Conservation (phyloP, 208 protist genomes). For the Phytomonas francai region DNA sequence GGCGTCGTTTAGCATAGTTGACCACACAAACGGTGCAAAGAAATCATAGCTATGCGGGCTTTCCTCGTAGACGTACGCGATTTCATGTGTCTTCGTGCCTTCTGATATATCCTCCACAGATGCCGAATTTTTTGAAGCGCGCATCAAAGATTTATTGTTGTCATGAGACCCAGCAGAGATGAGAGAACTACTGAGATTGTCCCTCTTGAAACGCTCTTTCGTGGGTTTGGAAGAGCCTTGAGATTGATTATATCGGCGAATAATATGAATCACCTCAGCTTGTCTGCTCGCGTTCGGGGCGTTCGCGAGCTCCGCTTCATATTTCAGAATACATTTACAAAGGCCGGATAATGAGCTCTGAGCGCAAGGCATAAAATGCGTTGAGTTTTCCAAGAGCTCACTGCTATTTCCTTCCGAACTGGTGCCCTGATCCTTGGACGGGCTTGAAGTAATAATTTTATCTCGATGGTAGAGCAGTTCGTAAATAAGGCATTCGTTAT, state of each 20-base stretch:
- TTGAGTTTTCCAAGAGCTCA: not conserved
- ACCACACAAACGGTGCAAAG: slow-evolving; percentile 81
- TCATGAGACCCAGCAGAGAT: not conserved
- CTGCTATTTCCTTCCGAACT: not conserved
- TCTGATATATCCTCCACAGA: not conserved
- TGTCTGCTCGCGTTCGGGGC: too few relatives aligned
- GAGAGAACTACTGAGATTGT: too few relatives aligned
- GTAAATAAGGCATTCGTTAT: slow-evolving; percentile 64
- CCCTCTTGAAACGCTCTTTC: too few relatives aligned
- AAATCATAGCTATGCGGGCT: slow-evolving; percentile 74
- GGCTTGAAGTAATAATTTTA: slow-evolving; percentile 15
- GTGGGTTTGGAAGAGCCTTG: too few relatives aligned
- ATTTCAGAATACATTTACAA: too few relatives aligned
- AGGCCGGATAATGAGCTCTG: too few relatives aligned
- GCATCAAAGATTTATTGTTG: not conserved
- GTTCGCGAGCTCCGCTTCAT: too few relatives aligned
- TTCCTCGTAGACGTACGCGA: slow-evolving; percentile 76
- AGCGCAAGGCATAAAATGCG: not conserved
- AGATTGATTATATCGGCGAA: too few relatives aligned
- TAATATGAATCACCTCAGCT: too few relatives aligned
- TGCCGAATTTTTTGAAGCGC: not conserved
- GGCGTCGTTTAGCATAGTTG: slow-evolving; percentile 47
- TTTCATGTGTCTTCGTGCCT: not conserved
- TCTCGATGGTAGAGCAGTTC: slow-evolving; percentile 56
- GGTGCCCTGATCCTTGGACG: not conserved